Percentiles rank a stretch among this genome's conserved stretches.
These are phyloP conservation scores for Melampsora abietis-canadensis DNA, from an alignment of 1,284 basidiomycete species.

Conservation along the genomic window DNA sequence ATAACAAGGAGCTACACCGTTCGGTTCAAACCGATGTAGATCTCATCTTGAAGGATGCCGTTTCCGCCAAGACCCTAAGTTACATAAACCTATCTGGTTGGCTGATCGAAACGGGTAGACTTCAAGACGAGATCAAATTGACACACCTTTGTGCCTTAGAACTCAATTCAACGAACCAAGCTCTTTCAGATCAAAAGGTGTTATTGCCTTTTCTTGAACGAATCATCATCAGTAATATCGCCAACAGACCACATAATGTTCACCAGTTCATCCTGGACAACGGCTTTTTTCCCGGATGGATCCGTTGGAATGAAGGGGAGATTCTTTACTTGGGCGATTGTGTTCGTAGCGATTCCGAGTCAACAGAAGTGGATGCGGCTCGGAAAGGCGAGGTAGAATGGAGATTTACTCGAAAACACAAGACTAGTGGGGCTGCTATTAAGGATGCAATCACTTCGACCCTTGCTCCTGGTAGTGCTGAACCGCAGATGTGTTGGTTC, in stretches of 20 bases:
- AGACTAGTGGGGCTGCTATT: background rate
- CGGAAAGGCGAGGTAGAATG: constrained; percentile 28
- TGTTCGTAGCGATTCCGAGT: constrained; percentile 3
- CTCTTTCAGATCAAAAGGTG: background rate
- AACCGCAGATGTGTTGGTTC: constrained; percentile 35
- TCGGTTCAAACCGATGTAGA: background rate
- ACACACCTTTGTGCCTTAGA: constrained; percentile 17
- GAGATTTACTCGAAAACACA: constrained; percentile 13
- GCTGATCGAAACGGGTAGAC: constrained; percentile 25
- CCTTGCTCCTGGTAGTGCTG: background rate
- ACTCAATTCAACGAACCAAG: constrained; percentile 20
- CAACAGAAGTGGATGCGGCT: background rate
- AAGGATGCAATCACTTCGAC: background rate
- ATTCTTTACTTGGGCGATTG: constrained; percentile 22
- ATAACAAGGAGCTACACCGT: background rate
- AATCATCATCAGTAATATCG: constrained; percentile 20
- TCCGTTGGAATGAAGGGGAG: constrained; percentile 28
- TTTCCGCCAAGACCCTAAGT: constrained; percentile 19
- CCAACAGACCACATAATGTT: constrained; percentile 35
- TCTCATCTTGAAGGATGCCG: constrained; percentile 10
- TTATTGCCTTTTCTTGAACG: constrained; percentile 12
- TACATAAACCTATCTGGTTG: constrained; percentile 26
- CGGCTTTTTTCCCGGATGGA: constrained; percentile 37
- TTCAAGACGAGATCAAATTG: constrained; percentile 19
- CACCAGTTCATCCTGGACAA: constrained; percentile 21